Evolutionary conservation across 306 rosid species (phyloP).

Genomic region (Vachellia collinsii): DNA sequence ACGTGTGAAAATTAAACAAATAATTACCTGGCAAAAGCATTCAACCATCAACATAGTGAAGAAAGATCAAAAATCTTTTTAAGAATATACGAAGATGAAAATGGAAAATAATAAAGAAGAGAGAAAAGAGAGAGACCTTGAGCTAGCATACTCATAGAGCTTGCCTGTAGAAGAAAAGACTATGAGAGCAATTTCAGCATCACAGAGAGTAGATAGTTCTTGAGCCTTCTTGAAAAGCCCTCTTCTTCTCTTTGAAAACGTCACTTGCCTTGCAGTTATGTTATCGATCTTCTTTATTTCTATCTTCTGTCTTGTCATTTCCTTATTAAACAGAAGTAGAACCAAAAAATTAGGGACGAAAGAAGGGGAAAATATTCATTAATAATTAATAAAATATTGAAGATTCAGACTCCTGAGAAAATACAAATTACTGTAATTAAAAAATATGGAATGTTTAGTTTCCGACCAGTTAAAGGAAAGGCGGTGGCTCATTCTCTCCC

Average conservation of each 20-base stretch:
- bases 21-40: neutral
- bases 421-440: too few relatives aligned
- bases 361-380: neutral
- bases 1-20: neutral
- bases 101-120: neutral
- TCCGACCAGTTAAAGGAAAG: neutral
- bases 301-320: constrained; percentile 47
- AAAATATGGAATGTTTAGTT: neutral
- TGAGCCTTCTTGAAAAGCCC: constrained; percentile 54
- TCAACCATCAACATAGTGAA: too few relatives aligned
- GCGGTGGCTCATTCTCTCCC: neutral
- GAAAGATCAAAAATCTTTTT: too few relatives aligned
- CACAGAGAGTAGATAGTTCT: constrained; percentile 55
- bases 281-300: constrained; percentile 52
- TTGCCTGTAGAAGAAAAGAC: constrained; percentile 49
- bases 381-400: neutral
- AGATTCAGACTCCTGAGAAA: neutral
- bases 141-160: constrained; percentile 47
- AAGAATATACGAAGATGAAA: neutral
- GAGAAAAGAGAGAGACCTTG: constrained; percentile 30
- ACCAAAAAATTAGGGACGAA: neutral
- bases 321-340: neutral
- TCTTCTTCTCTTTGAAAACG: constrained; percentile 53
- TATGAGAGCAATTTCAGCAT: constrained; percentile 49
- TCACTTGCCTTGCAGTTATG: constrained; percentile 51